Base-by-base conservation (phyloP, 78 protist species). In the Protostelium mycophagum region DNA sequence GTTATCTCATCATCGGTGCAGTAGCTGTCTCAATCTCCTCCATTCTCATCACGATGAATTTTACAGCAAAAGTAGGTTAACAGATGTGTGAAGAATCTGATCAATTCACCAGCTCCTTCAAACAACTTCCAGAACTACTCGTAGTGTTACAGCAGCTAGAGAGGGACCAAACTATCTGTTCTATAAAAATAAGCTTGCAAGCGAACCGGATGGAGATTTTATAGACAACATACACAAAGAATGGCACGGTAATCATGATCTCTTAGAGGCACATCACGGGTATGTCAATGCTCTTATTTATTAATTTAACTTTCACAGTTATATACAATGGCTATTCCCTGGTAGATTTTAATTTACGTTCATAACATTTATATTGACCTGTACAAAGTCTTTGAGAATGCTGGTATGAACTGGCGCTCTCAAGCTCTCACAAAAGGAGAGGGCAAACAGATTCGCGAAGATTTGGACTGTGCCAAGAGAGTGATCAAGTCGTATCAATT, bases 221-320 rank as follows among this genome's bases (percentile, higher is more conserved):
- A 51, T 51, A 5, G 73, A 51, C 16, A 16, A 25, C 73, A 51
- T 51, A 5, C 73, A 51, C 73, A 51, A 51, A 16, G 16, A 51
- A 51, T 51, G 73, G 73, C 73, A 51, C 16, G 73, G 73, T 16
- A 51, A 51, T 51, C 16, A 51, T 16, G 73, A 16, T 25, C 73
- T 51, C 73, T 51, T 51, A 51, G 73, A 51, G 73, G 73, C 73
- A 51, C 73, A 51, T 51, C 73, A 51, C 73, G 73, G 73, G 73
- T 51, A 16, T 25, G 16, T 51, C 16, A 25, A 5, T 25, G 31
- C 5, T 16, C 31, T 5, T 25, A 51, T 16, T 25, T 16, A 16
- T 51, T 25, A 51, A 16, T 5, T 51, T 51, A 16, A 51, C 16
- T 51, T 16, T 5, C 5, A 16, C 5, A 51, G 73, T 5, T 51